These are phyloP conservation scores for Phytophthora cactorum DNA, from an alignment of 352 stramenopile species.

Conservation along the genomic window DNA sequence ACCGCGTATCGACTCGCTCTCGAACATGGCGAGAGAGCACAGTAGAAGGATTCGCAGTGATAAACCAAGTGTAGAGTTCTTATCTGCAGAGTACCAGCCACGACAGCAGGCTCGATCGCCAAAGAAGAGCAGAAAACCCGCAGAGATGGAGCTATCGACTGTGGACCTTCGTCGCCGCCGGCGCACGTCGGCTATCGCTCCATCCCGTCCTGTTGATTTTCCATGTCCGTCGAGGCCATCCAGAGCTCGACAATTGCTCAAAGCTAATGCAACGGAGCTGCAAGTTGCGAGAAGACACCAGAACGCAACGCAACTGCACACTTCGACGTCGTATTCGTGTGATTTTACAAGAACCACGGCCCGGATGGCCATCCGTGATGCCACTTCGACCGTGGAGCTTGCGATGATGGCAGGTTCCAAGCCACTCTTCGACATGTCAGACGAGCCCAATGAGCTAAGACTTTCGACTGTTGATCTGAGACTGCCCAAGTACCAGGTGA, in stretches of 20 bases:
- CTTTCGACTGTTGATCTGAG: conserved; percentile 26
- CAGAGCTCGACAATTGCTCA: conserved; percentile 20
- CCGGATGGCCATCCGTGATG: conserved; percentile 6
- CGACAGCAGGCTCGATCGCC: conserved; percentile 2
- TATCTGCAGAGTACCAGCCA: conserved; percentile 1
- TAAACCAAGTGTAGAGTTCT: conserved; percentile 4
- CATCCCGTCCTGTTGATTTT: conserved; percentile 10
- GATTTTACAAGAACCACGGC: conserved; percentile 19
- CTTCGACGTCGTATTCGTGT: conserved; percentile 13
- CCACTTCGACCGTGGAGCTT: conserved; percentile 12
- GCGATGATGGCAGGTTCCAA: conserved; percentile 11
- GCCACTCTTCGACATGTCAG: conserved; percentile 15
- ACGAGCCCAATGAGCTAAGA: conserved; percentile 11
- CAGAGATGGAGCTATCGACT: conserved; percentile 14
- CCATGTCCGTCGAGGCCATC: conserved; percentile 1
- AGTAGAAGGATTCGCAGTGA: not conserved
- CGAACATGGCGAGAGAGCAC: conserved; percentile 22
- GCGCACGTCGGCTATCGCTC: conserved; percentile 21
- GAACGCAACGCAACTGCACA: conserved; percentile 19
- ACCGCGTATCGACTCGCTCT: conserved; percentile 20
- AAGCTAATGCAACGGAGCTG: conserved; percentile 18
- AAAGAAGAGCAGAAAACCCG: not conserved
- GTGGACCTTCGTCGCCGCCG: conserved; percentile 20
- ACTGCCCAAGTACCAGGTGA: conserved; percentile 27
- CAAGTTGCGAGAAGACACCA: conserved; percentile 7